phyloP scores from a whole-genome alignment of 78 protist genomes.

The Anaeramoeba flamelloides region DNA sequence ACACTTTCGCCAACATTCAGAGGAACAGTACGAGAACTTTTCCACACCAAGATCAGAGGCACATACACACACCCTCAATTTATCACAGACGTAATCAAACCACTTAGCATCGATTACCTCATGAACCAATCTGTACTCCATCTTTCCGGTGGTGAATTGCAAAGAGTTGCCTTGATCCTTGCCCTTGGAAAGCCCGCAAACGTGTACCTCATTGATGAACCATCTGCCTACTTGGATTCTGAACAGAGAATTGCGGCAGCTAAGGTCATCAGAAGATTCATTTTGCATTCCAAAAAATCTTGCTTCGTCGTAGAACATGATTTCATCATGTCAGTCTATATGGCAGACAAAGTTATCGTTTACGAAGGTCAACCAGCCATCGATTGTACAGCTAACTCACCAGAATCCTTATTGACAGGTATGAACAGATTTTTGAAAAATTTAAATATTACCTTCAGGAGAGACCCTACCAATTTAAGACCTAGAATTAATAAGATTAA shows the following conservation, averaged over 20 bases:
- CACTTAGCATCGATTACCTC: conserved; percentile 65
- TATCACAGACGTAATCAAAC: conserved; percentile 84
- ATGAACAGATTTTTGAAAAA: conserved; percentile 84
- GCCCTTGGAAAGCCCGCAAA: conserved; percentile 93
- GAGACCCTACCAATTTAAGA: conserved; percentile 91
- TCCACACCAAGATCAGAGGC: conserved; percentile 64
- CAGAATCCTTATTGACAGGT: conserved; percentile 73
- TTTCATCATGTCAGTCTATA: conserved; percentile 97
- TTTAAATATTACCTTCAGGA: conserved; percentile 89
- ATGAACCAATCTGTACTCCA: conserved; percentile 52
- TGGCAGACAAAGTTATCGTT: conserved; percentile 93
- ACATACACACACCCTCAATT: conserved; percentile 83
- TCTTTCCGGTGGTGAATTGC: conserved; percentile 99
- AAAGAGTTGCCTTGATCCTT: conserved; percentile 89
- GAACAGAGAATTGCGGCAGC: conserved; percentile 95
- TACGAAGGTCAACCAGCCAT: conserved; percentile 65
- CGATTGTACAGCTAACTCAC: conserved; percentile 46
- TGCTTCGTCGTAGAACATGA: conserved; percentile 99
- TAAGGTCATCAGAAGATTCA: conserved; percentile 86
- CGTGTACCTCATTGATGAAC: conserved; percentile 97
- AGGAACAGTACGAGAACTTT: conserved; percentile 62
- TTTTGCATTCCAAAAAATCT: conserved; percentile 87
- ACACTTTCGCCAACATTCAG: conserved; percentile 83
- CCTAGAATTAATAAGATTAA: conserved; percentile 85
- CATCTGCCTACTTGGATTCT: conserved; percentile 96